Percentiles rank a stretch among this genome's conserved stretches.
Evolutionary conservation across 1,284 basidiomycete species (phyloP).

Genomic region (Sporisorium graminicola): DNA sequence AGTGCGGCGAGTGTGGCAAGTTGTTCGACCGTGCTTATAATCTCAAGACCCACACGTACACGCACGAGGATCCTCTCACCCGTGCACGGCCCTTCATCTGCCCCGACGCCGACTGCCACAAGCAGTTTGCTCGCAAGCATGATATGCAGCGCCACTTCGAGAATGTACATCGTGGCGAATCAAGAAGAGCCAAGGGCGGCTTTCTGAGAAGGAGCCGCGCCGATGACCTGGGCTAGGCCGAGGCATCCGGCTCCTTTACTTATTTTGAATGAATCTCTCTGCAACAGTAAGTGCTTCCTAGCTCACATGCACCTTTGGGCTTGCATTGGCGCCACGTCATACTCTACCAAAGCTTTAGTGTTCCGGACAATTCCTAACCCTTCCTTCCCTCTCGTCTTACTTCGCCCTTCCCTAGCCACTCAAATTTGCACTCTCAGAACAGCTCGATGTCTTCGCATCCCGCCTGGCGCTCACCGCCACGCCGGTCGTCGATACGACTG

Average conservation of each 20-base stretch:
- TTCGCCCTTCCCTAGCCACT: constrained; percentile 24
- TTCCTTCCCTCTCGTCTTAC: neutral
- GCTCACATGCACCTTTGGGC: neutral
- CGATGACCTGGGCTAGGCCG: constrained; percentile 42
- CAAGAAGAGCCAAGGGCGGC: constrained; percentile 26
- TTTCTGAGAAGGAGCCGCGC: constrained; percentile 32
- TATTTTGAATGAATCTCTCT: constrained; percentile 44
- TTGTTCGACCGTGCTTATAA: constrained; percentile 62
- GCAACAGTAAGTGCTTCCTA: constrained; percentile 40
- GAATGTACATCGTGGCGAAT: constrained; percentile 56
- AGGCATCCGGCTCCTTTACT: constrained; percentile 7
- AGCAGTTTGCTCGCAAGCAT: constrained; percentile 62
- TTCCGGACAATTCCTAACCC: constrained; percentile 25
- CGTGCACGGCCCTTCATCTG: constrained; percentile 58
- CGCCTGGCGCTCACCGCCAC: constrained; percentile 37
- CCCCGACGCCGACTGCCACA: constrained; percentile 48
- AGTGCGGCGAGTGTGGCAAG: constrained; percentile 58
- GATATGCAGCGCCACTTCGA: constrained; percentile 59
- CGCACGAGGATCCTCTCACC: constrained; percentile 50
- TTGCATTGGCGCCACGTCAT: neutral
- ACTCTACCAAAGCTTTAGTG: neutral
- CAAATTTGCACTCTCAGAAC: constrained; percentile 28
- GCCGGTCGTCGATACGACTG: constrained; percentile 29
- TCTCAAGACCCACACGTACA: constrained; percentile 59
- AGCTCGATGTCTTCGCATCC: constrained; percentile 27